Percentiles rank a stretch among this genome's conserved stretches.
Conservation (phyloP, 2,329 filamentous ascomycete species). For the Biscogniauxia mediterranea region DNA sequence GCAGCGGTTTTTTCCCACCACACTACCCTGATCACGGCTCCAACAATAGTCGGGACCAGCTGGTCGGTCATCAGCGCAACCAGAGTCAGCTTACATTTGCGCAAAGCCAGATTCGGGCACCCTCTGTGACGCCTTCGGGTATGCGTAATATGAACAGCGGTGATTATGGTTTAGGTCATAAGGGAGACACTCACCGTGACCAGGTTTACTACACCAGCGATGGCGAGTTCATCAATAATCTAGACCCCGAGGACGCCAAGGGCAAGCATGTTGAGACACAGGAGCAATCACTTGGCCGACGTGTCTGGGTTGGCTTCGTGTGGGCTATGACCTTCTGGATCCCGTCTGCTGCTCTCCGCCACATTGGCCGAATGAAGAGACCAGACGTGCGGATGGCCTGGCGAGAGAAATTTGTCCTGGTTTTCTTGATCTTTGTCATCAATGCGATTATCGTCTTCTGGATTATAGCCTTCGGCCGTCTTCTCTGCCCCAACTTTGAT, state of each 20-base stretch:
- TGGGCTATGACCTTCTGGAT: constrained; percentile 94
- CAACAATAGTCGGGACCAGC: constrained; percentile 70
- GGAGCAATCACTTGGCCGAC: constrained; percentile 60
- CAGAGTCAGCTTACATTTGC: constrained; percentile 50
- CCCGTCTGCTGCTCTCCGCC: constrained; percentile 78
- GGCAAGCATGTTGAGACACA: constrained; percentile 74
- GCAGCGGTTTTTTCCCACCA: constrained; percentile 68
- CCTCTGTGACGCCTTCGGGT: constrained; percentile 61
- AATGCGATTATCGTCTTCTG: constrained; percentile 87
- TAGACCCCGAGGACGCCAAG: constrained; percentile 77
- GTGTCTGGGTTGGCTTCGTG: constrained; percentile 76
- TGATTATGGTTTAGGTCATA: constrained; percentile 85
- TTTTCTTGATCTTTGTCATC: constrained; percentile 74
- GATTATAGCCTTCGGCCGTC: constrained; percentile 79
- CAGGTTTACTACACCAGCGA: constrained; percentile 73
- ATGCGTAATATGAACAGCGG: constrained; percentile 60
- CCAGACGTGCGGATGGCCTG: constrained; percentile 96
- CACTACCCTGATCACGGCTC: constrained; percentile 59
- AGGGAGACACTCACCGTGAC: constrained; percentile 76
- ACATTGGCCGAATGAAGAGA: constrained; percentile 89
- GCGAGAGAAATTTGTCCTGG: constrained; percentile 89
- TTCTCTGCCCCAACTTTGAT: constrained; percentile 87
- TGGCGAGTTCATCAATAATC: constrained; percentile 63
- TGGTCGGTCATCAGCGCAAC: constrained; percentile 59
- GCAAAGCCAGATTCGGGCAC: constrained; percentile 41